Evolutionary conservation across 1,284 basidiomycete genomes (phyloP).

Genomic region (Moniliophthora roreri): DNA sequence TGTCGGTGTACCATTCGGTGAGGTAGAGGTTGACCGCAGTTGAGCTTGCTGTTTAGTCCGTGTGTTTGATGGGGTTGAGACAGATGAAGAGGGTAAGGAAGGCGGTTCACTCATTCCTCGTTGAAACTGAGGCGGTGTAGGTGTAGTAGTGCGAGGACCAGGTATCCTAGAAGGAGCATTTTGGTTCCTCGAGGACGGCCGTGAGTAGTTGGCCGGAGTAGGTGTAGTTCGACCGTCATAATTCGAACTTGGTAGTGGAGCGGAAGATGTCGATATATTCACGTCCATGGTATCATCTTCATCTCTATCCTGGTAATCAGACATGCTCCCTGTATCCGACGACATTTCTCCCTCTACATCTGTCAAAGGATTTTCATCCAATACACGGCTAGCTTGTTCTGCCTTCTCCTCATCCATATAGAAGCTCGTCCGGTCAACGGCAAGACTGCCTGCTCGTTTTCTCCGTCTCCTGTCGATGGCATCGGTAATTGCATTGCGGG

Average conservation of each 20-base stretch:
- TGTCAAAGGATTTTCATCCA: constrained; percentile 70
- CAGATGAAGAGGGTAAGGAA: constrained; percentile 22
- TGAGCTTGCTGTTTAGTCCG: constrained; percentile 11
- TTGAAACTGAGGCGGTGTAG: constrained; percentile 32
- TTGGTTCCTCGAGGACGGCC: constrained; percentile 13
- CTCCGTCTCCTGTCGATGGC: constrained; percentile 28
- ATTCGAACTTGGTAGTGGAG: constrained; percentile 10
- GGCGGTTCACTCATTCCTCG: constrained; percentile 31
- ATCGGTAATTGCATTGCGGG: constrained; percentile 22
- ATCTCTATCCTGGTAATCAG: constrained; percentile 25
- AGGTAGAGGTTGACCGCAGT: constrained; percentile 16
- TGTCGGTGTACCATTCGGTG: constrained; percentile 6
- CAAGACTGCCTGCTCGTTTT: constrained; percentile 61
- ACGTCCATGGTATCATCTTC: constrained; percentile 15
- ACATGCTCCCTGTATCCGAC: constrained; percentile 22
- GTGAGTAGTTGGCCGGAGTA: constrained; percentile 8
- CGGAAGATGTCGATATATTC: constrained; percentile 24
- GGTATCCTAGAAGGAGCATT: constrained; percentile 7
- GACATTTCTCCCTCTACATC: constrained; percentile 56
- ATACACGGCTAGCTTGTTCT: constrained; percentile 45
- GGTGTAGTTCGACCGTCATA: constrained; percentile 14
- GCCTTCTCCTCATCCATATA: constrained; percentile 63
- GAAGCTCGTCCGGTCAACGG: constrained; percentile 56
- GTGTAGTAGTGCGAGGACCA: constrained; percentile 30
- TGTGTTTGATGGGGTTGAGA: constrained; percentile 17